phyloP scores from a whole-genome alignment of 2,329 filamentous ascomycete genomes.

The Xylaria digitata region DNA sequence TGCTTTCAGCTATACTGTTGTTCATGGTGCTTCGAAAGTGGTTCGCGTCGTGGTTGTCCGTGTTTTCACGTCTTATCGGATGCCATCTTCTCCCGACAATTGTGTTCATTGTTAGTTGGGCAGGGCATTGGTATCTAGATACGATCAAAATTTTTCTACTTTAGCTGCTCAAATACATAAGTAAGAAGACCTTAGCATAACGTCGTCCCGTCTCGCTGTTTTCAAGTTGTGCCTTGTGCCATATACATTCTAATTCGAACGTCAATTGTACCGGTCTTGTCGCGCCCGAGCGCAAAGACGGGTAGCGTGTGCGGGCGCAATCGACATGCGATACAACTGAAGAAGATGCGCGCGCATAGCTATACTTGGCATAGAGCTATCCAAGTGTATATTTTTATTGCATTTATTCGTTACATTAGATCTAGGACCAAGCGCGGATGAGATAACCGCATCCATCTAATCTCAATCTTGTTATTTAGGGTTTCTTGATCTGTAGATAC shows the following conservation, averaged over 20 bases:
- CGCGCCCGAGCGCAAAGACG: neutral
- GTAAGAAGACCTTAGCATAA: constrained; percentile 33
- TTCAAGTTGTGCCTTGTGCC: neutral
- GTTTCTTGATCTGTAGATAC: no score
- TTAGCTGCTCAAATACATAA: constrained; percentile 46
- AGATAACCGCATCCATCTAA: no score
- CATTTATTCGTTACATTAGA: no score
- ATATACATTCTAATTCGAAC: neutral
- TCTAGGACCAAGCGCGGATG: neutral
- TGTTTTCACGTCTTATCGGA: constrained; percentile 33
- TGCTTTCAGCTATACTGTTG: constrained; percentile 43
- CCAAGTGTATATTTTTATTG: no score
- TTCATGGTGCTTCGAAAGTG: constrained; percentile 42
- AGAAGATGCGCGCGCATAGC: constrained; percentile 16
- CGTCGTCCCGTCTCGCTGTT: neutral
- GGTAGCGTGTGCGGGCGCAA: neutral
- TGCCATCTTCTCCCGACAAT: constrained; percentile 15
- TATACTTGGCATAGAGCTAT: constrained; percentile 2
- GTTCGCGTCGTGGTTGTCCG: constrained; percentile 42
- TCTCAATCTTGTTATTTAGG: no score
- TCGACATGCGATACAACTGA: neutral
- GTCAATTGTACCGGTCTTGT: neutral
- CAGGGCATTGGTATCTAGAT: constrained; percentile 39
- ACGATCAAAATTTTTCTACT: constrained; percentile 41
- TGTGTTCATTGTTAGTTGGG: constrained; percentile 35